These are phyloP conservation scores for Hypoxylon lienhwacheense DNA, from an alignment of 495 filamentous ascomycete genomes.

Conservation along the genomic window DNA sequence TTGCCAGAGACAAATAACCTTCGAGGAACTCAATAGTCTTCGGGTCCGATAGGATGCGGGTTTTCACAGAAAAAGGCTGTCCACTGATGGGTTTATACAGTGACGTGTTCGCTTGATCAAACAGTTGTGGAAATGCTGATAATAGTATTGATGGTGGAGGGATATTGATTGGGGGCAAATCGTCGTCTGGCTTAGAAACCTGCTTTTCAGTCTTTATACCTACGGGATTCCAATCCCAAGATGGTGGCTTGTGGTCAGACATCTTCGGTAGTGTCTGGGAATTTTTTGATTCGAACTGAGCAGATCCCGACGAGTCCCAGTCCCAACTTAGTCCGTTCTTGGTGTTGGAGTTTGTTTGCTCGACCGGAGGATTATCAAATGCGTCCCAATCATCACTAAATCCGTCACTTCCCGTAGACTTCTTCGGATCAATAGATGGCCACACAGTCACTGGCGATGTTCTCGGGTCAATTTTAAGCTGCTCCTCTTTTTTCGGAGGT, in stretches of 20 bases:
- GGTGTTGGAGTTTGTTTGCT: constrained; percentile 25
- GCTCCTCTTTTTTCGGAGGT: constrained; percentile 37
- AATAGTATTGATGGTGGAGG: constrained; percentile 85
- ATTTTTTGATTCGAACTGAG: constrained; percentile 18
- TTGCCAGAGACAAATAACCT: constrained; percentile 58
- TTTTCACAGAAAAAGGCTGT: constrained; percentile 55
- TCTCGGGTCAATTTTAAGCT: constrained; percentile 29
- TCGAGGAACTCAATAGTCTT: constrained; percentile 58
- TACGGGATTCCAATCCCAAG: constrained; percentile 39
- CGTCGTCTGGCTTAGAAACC: constrained; percentile 28
- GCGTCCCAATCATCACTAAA: constrained; percentile 62
- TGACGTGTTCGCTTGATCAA: constrained; percentile 56
- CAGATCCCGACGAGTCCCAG: constrained; percentile 44
- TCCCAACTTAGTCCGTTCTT: constrained; percentile 40
- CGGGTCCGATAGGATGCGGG: constrained; percentile 58
- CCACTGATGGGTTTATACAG: constrained; percentile 59
- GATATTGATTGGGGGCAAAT: constrained; percentile 76
- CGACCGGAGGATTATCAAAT: constrained; percentile 53
- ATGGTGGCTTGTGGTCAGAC: constrained; percentile 11
- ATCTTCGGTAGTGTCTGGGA: neutral
- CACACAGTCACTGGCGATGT: constrained; percentile 52
- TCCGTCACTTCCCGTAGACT: constrained; percentile 31
- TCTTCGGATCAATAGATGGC: constrained; percentile 38
- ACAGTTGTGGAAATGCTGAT: constrained; percentile 67
- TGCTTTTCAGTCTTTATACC: constrained; percentile 24